These are phyloP conservation scores for Globisporangium echinulatum DNA, from an alignment of 352 stramenopile species.

Conservation along the genomic window DNA sequence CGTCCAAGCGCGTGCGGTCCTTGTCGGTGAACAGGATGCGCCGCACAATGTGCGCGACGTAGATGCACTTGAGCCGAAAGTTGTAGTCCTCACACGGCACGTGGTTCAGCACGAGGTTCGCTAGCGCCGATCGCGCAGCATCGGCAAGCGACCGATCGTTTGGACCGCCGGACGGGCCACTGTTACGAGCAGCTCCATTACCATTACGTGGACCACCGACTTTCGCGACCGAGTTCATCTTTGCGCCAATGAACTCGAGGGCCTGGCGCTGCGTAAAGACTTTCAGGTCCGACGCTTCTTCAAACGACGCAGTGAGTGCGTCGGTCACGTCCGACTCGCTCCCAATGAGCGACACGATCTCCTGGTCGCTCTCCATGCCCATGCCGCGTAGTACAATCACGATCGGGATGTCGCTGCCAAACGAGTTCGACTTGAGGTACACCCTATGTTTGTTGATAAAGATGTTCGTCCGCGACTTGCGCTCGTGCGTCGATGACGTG, in stretches of 20 bases:
- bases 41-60: conserved; percentile 96
- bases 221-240: conserved; percentile 88
- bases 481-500: conserved; percentile 98
- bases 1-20: conserved; percentile 89
- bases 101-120: conserved; percentile 98
- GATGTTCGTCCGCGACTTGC: conserved; percentile 97
- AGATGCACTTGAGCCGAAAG: conserved; percentile 97
- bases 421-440: conserved; percentile 99
- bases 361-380: conserved; percentile 97
- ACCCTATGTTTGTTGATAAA: conserved; percentile 95
- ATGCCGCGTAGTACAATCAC: conserved; percentile 97
- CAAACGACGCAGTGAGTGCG: conserved; percentile 92
- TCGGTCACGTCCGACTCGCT: conserved; percentile 93
- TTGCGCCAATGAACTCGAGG: conserved; percentile 95
- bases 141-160: conserved; percentile 82
- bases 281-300: conserved; percentile 93
- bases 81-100: conserved; percentile 97
- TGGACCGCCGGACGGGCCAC: conserved; percentile 23
- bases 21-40: conserved; percentile 86
- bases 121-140: conserved; percentile 95
- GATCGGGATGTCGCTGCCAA: conserved; percentile 96
- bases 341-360: conserved; percentile 96
- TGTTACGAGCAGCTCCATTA: conserved; percentile 25
- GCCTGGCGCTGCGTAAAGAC: conserved; percentile 95
- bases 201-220: conserved; percentile 33